Percentiles rank a stretch among this genome's conserved stretches.
Evolutionary conservation across 495 filamentous ascomycete genomes (phyloP).

Genomic region (Xylaria flabelliformis): DNA sequence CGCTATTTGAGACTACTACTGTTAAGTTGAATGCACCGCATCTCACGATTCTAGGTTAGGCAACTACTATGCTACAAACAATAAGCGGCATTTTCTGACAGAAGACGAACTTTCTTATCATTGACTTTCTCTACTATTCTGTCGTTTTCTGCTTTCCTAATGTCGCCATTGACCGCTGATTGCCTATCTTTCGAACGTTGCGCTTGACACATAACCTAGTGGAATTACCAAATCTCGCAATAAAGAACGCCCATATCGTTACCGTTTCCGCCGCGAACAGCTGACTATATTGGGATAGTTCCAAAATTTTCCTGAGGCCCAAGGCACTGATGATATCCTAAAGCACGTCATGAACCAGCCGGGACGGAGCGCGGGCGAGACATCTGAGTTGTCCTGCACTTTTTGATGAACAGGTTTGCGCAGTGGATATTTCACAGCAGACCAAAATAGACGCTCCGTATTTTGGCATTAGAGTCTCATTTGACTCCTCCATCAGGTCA

Average conservation of each 20-base stretch:
- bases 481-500: background rate
- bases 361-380: background rate
- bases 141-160: background rate
- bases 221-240: background rate
- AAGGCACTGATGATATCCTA: background rate
- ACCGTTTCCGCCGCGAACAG: background rate
- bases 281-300: background rate
- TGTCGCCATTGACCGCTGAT: background rate
- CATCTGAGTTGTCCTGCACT: background rate
- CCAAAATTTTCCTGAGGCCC: background rate
- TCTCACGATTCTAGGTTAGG: background rate
- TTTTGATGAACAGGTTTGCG: background rate
- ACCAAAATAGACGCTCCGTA: background rate
- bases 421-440: background rate
- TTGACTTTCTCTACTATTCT: background rate
- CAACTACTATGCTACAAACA: background rate
- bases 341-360: background rate
- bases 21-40: constrained; percentile 2
- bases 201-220: background rate
- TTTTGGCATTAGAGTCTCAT: background rate
- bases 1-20: constrained; percentile 6
- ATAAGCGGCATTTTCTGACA: constrained; percentile 4
- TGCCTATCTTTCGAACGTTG: background rate
- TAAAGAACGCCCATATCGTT: background rate
- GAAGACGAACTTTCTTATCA: background rate